Evolutionary conservation across 192 early-diverging fungal species (phyloP), one percentile per base, ranked within the genome.

Genomic region (Geosiphon pyriformis): DNA sequence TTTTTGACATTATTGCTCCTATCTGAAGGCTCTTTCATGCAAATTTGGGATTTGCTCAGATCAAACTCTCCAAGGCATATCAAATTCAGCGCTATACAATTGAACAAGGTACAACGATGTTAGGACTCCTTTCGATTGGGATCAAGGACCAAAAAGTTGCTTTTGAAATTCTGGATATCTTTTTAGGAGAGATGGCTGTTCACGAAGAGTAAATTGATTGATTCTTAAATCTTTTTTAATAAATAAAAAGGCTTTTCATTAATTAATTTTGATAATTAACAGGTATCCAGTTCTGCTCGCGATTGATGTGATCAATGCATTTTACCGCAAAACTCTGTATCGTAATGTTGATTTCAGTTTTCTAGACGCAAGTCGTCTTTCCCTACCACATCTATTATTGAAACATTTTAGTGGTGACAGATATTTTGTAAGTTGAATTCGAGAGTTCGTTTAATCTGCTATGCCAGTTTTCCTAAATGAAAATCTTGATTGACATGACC

Each of bases 261-360:
- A 51, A 32, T 42, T 23, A n/a, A 4, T 2, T 29, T 33, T n/a
- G 8, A 25, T 50, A 1, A 32, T 55, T 18, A 17, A 42, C 61
- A 75, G 79, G 22, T 74, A 71, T 35, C 81, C 80, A 22, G 68
- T 79, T 25, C 58, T 82, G 20, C 58, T 84, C 30, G 82, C 81
- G 46, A 66, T 84, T 46, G 82, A 84, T 57, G 77, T 74, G 66
- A 23, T 84, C 59, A 78, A 80, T 69, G 71, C 67, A 20, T 75
- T 84, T 32, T 82, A 76, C 70, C 69, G 70, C 42, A 69, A 61
- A 11, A 79, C 82, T 59, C 59, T 76, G 33, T 84, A 82, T 52
- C 26, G 64, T 50, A 67, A 69, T 56, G 31, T 69, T 26, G 75
- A 80, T 30, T 72, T 64, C 54, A 65, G 70, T 51, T 69, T 67